Evolutionary conservation across 371 early-diverging fungal species (phyloP).

Genomic region (Neoconidiobolus thromboides): DNA sequence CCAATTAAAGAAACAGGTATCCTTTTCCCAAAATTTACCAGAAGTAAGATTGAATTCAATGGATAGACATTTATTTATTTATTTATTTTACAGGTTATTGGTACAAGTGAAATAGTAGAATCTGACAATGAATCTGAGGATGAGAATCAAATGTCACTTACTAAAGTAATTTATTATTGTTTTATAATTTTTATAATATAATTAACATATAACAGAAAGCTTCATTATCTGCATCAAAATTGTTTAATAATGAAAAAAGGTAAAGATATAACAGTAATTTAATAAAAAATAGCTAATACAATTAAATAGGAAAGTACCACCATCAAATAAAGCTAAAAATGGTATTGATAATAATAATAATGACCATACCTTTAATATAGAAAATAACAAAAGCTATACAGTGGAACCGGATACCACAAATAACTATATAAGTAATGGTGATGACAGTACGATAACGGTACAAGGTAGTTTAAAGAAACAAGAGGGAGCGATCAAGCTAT

Average conservation of each 20-base stretch:
- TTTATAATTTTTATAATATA: too few relatives aligned
- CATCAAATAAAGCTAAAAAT: too few relatives aligned
- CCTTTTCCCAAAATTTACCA: slow-evolving; percentile 1
- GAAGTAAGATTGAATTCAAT: neutral
- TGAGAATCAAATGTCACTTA: too few relatives aligned
- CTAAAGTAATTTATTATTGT: too few relatives aligned
- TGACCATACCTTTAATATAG: neutral
- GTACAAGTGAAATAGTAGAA: neutral
- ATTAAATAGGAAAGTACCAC: too few relatives aligned
- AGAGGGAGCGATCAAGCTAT: slow-evolving; percentile 36
- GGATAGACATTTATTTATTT: neutral
- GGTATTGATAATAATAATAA: neutral
- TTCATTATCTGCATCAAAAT: too few relatives aligned
- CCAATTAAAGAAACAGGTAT: slow-evolving; percentile 3
- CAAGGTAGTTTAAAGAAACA: slow-evolving; percentile 34
- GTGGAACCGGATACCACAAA: neutral
- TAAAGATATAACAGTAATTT: too few relatives aligned
- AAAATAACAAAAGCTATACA: neutral
- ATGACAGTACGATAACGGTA: neutral
- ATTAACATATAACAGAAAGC: too few relatives aligned
- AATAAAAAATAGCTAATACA: too few relatives aligned
- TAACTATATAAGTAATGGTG: slow-evolving; percentile 7
- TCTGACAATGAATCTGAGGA: neutral
- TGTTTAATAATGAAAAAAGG: too few relatives aligned
- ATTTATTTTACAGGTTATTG: neutral